Evolutionary conservation across 495 filamentous ascomycete species (phyloP).

Genomic region (Aspergillus hancockii): DNA sequence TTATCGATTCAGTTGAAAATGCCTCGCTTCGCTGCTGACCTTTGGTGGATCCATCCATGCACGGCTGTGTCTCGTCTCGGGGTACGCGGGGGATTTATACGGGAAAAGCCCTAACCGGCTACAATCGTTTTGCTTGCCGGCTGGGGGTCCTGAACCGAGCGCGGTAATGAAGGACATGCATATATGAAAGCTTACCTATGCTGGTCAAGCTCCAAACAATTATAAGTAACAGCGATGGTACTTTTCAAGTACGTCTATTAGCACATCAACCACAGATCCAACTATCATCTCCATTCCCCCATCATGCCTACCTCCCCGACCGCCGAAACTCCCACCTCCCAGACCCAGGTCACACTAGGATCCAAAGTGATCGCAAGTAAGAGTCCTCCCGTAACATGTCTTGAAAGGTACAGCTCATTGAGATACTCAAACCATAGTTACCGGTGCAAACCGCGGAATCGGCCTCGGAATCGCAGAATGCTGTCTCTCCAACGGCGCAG

Average conservation of each 20-base stretch:
- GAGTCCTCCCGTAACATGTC: neutral
- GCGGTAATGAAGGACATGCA: too few species aligned
- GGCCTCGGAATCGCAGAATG: constrained; percentile 41
- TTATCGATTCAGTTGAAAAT: too few species aligned
- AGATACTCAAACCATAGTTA: constrained; percentile 21
- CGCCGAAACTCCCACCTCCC: constrained; percentile 1
- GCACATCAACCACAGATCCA: neutral
- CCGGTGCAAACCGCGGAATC: constrained; percentile 43
- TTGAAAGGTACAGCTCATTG: neutral
- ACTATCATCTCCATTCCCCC: neutral
- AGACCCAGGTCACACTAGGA: constrained; percentile 22
- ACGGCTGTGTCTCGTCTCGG: neutral
- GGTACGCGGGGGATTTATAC: neutral
- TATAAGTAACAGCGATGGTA: too few species aligned
- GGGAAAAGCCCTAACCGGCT: too few species aligned
- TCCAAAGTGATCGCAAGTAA: constrained; percentile 30
- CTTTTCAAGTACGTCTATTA: too few species aligned
- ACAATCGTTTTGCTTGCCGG: neutral
- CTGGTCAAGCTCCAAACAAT: too few species aligned
- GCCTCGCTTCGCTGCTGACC: too few species aligned
- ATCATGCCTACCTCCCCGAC: neutral
- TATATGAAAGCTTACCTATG: too few species aligned
- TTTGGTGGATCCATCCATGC: too few species aligned
- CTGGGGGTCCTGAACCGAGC: too few species aligned
- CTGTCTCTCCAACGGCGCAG: constrained; percentile 41